These are phyloP conservation scores for Bauhinia variegata DNA, from an alignment of 306 rosid species.

Conservation along the genomic window DNA sequence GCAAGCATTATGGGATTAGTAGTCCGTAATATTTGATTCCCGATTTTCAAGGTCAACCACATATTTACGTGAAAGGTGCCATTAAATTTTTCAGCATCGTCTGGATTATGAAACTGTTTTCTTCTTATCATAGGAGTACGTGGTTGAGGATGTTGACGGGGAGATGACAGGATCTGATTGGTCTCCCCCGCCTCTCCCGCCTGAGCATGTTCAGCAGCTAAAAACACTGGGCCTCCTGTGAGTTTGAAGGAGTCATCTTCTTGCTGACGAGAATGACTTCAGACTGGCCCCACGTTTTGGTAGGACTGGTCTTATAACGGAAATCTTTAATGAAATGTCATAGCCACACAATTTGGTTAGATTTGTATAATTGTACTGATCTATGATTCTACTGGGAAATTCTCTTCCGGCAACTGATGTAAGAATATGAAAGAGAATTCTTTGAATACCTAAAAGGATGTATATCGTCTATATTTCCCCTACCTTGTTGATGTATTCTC, in stretches of 20 bases:
- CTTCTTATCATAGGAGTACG: slow-evolving; percentile 70
- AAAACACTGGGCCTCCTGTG: slow-evolving; percentile 85
- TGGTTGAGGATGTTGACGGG: slow-evolving; percentile 95
- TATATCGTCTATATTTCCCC: slow-evolving; percentile 32
- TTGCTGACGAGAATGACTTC: slow-evolving; percentile 39
- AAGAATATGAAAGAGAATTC: slow-evolving; percentile 39
- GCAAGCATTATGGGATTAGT: slow-evolving; percentile 12
- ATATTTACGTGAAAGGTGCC: neutral
- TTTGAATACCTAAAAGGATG: slow-evolving; percentile 38
- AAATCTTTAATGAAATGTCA: slow-evolving; percentile 33
- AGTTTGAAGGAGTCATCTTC: slow-evolving; percentile 36
- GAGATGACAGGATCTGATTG: slow-evolving; percentile 90
- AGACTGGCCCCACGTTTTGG: slow-evolving; percentile 37
- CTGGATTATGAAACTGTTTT: slow-evolving; percentile 35
- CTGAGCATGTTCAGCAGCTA: slow-evolving; percentile 92
- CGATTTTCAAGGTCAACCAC: slow-evolving; percentile 4
- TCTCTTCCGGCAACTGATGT: slow-evolving; percentile 38
- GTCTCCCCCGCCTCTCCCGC: slow-evolving; percentile 83
- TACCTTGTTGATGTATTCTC: neutral
- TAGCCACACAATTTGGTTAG: slow-evolving; percentile 36
- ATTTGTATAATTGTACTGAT: slow-evolving; percentile 40
- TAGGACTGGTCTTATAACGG: slow-evolving; percentile 29
- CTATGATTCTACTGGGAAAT: slow-evolving; percentile 37
- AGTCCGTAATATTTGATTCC: neutral
- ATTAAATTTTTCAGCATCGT: slow-evolving; percentile 6